Evolutionary conservation across 352 stramenopile species (phyloP).

Genomic region (Phytopythium montanum): DNA sequence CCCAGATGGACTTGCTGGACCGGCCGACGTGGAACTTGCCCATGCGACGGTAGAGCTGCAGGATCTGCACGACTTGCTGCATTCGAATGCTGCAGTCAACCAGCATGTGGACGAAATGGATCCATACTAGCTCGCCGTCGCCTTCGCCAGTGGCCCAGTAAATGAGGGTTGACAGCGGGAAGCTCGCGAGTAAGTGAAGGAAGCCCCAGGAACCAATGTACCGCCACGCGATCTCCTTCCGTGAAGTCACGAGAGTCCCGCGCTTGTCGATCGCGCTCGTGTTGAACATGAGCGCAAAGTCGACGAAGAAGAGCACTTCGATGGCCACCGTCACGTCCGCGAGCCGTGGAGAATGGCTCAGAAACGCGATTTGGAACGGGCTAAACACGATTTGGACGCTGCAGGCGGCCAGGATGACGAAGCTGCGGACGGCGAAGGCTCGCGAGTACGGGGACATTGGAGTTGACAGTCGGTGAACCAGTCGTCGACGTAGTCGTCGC

Average conservation of each 20-base stretch:
- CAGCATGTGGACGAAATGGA: slow-evolving; percentile 10
- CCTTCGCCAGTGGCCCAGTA: not conserved
- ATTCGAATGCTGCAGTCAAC: slow-evolving; percentile 20
- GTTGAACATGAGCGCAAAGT: slow-evolving; percentile 46
- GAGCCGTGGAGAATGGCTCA: slow-evolving; percentile 3
- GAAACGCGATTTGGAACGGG: slow-evolving; percentile 36
- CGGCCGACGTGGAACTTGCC: slow-evolving; percentile 17
- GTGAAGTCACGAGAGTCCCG: slow-evolving; percentile 26
- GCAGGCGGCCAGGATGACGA: slow-evolving; percentile 16
- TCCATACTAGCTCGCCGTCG: not conserved
- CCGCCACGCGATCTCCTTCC: slow-evolving; percentile 26
- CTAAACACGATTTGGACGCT: slow-evolving; percentile 24
- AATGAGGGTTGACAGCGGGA: slow-evolving; percentile 8
- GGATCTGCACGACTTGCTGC: slow-evolving; percentile 24
- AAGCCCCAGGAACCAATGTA: slow-evolving; percentile 29
- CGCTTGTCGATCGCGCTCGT: slow-evolving; percentile 36
- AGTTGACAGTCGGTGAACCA: slow-evolving; percentile 1
- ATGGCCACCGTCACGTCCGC: slow-evolving; percentile 10
- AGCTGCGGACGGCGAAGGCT: slow-evolving; percentile 18
- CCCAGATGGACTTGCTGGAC: slow-evolving; percentile 27
- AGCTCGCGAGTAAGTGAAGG: slow-evolving; percentile 11
- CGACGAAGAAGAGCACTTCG: slow-evolving; percentile 28
- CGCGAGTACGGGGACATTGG: slow-evolving; percentile 18
- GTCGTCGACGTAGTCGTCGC: not conserved
- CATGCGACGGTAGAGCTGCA: slow-evolving; percentile 22